Base-by-base conservation (phyloP, 148 eudicot species). In the Heliosperma pusillum region DNA sequence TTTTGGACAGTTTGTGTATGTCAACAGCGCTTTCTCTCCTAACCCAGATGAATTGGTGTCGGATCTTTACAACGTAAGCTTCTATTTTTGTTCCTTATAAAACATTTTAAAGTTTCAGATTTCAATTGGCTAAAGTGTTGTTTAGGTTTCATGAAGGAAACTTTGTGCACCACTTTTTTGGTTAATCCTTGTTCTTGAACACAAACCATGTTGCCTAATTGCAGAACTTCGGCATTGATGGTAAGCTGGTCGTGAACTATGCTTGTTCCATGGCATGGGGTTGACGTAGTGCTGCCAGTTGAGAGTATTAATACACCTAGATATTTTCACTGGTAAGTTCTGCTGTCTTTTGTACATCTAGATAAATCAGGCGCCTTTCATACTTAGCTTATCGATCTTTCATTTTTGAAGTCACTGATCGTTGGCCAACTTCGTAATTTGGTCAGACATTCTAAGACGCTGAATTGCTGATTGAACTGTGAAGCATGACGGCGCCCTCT, bases 251-350 rank as follows among this genome's bases (percentile, higher is more conserved):
- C 76, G 92, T 91, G 27, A 91, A 93, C 55, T 93, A 93, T 72
- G 97, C 97, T 52, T 88, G 90, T 79, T 89, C 97, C 69, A 90
- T 90, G 96, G 97, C 96, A 61, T 93, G 97, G 97, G 96, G 97
- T 40, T 92, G 76, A 90, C 56, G 59, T 3, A 22, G 68, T 80
- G 60, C 60, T 21, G 19, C 12, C 58, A 58, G 8, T 3, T 27
- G 52, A 45, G 36, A 45, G 36, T 33, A n/a, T 56, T 44, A 56
- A 27, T 21, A 12, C 16, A 5, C 44, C 61, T 44, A 25, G 13
- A 27, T 47, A 5, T 25, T 64, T 71, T 20, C 55, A 55, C 61
- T 1, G 62, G 82, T 80, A 75, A 75, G 75, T 26, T 13, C 40
- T 61, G 26, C 11, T 66, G 62, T 68, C 62, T 2, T 42, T 17